A percentile compares a stretch with the other conserved stretches of the same genome.
Conservation (phyloP, 495 filamentous ascomycete genomes). For the Aspergillus campestris region DNA sequence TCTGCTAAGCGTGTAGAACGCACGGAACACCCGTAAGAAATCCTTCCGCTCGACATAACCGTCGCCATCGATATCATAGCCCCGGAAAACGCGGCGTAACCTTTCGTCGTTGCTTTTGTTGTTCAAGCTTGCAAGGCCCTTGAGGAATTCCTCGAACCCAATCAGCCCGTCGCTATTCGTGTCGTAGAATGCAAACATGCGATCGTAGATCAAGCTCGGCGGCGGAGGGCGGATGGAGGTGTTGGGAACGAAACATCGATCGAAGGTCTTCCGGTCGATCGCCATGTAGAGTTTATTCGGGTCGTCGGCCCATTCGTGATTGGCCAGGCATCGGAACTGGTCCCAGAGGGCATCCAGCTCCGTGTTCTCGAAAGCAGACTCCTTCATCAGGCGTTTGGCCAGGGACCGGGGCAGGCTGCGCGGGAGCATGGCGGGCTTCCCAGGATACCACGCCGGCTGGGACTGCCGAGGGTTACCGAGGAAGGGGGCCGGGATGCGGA, state of each 20-base stretch:
- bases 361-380: conserved; percentile 69
- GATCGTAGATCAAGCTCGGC: conserved; percentile 87
- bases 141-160: conserved; percentile 87
- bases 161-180: conserved; percentile 81
- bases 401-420: conserved; percentile 55
- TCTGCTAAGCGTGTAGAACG: conserved; percentile 78
- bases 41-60: conserved; percentile 82
- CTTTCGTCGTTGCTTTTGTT: conserved; percentile 58
- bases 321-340: conserved; percentile 89
- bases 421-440: conserved; percentile 62
- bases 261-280: conserved; percentile 86
- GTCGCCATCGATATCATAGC: conserved; percentile 86
- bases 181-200: conserved; percentile 95
- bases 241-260: conserved; percentile 78
- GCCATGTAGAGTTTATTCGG: conserved; percentile 68
- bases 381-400: conserved; percentile 55
- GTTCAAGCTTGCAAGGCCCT: conserved; percentile 73
- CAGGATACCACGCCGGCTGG: conserved; percentile 82
- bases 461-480: conserved; percentile 58
- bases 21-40: conserved; percentile 84
- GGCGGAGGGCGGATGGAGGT: conserved; percentile 64
- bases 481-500: conserved; percentile 64
- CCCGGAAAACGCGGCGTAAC: conserved; percentile 68
- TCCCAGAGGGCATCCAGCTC: conserved; percentile 92
- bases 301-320: conserved; percentile 75